A percentile compares a stretch with the other conserved stretches of the same genome.
These are phyloP conservation scores for Brassica nigra DNA, from an alignment of 345 rosid species.

Conservation along the genomic window DNA sequence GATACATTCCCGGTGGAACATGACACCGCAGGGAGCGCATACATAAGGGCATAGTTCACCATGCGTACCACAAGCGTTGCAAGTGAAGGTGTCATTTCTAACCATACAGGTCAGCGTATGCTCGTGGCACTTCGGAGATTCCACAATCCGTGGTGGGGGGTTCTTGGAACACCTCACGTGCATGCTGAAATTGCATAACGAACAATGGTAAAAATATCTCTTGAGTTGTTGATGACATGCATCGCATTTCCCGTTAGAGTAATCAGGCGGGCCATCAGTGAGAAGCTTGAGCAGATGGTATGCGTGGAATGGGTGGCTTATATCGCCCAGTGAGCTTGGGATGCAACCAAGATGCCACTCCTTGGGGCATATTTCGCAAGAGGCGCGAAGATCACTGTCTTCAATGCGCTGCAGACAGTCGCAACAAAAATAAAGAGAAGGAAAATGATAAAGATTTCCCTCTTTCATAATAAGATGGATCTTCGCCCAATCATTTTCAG, in stretches of 20 bases:
- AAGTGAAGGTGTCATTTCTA: neutral
- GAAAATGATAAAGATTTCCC: neutral
- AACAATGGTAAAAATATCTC: neutral
- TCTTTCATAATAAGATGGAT: no score
- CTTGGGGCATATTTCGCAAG: no score
- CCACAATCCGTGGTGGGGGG: neutral
- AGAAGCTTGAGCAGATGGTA: neutral
- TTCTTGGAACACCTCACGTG: neutral
- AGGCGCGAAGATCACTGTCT: no score
- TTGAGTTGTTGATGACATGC: neutral
- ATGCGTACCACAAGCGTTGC: neutral
- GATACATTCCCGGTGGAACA: neutral
- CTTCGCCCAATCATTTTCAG: no score
- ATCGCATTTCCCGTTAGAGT: neutral
- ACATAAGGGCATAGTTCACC: neutral
- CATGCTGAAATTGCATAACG: neutral
- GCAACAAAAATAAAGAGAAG: neutral
- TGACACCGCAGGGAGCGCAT: neutral
- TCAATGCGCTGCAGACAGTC: neutral
- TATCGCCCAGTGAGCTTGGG: neutral
- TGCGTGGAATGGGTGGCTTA: neutral
- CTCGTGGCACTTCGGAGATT: neutral
- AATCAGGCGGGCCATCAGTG: neutral
- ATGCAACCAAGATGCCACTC: neutral
- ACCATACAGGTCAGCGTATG: neutral